Conservation (phyloP, 176 grass and related monocot species). For the Tuctoria greenei region DNA sequence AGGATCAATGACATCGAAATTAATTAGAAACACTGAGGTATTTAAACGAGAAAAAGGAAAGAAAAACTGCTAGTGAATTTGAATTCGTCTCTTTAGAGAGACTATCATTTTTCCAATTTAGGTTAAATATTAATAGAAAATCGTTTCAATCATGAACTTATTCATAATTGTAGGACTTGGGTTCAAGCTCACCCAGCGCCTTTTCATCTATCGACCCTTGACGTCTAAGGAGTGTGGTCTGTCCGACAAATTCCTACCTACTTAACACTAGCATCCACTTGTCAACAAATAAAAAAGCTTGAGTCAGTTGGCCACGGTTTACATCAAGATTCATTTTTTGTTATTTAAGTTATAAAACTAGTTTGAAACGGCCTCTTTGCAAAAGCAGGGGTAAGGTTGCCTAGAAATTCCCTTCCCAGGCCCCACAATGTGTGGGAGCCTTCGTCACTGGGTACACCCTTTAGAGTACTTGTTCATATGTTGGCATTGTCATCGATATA, state of each 20-base stretch:
- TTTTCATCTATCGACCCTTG: not conserved
- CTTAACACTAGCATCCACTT: conserved; percentile 13
- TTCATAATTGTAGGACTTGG: not conserved
- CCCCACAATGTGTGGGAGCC: too few relatives aligned
- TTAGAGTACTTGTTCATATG: conserved; percentile 22
- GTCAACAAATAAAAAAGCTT: not conserved
- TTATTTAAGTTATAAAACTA: conserved; percentile 19
- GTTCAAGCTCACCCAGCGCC: not conserved
- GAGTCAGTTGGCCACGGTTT: conserved; percentile 22
- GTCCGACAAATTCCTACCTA: not conserved
- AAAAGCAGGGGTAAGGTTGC: too few relatives aligned
- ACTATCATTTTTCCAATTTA: not conserved
- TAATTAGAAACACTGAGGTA: not conserved
- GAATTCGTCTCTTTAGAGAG: not conserved
- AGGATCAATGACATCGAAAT: conserved; percentile 21
- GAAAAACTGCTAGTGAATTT: not conserved
- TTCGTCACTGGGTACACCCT: too few relatives aligned
- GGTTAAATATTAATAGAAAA: conserved; percentile 19
- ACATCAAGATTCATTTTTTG: conserved; percentile 8
- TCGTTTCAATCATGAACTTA: conserved; percentile 16
- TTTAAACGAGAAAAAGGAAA: not conserved
- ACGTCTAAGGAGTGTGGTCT: not conserved
- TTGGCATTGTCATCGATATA: conserved; percentile 6
- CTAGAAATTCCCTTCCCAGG: too few relatives aligned
- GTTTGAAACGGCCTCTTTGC: too few relatives aligned